Conservation (phyloP, 2,329 filamentous ascomycete genomes). For the Leptodontidium sp. region DNA sequence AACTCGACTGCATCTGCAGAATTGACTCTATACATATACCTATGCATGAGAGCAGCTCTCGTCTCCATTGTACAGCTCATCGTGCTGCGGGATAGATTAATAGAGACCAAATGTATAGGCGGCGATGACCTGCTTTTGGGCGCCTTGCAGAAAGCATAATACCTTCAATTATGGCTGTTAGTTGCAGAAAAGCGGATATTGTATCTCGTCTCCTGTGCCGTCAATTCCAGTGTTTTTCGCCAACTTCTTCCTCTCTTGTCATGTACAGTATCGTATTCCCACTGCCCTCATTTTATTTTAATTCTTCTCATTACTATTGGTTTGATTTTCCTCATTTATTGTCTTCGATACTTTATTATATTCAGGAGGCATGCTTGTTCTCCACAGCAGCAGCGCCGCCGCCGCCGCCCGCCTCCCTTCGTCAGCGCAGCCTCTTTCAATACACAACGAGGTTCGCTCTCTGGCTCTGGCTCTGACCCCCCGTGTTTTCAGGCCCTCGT, state of each 20-base stretch:
- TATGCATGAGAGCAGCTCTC: background rate
- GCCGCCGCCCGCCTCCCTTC: slow-evolving; percentile 1
- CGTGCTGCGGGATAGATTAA: slow-evolving; percentile 30
- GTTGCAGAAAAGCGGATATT: slow-evolving; percentile 18
- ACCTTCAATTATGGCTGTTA: slow-evolving; percentile 17
- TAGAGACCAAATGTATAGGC: slow-evolving; percentile 24
- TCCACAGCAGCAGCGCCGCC: background rate
- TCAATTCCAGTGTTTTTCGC: background rate
- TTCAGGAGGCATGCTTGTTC: background rate
- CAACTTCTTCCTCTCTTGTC: background rate
- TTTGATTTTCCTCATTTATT: too few species aligned
- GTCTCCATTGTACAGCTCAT: slow-evolving; percentile 19
- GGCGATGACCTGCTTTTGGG: slow-evolving; percentile 16
- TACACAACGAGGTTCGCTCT: slow-evolving; percentile 1
- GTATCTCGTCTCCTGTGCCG: slow-evolving; percentile 8
- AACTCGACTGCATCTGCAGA: slow-evolving; percentile 7
- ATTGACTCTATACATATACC: background rate
- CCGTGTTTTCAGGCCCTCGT: slow-evolving; percentile 6
- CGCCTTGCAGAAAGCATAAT: slow-evolving; percentile 20
- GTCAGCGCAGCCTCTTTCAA: slow-evolving; percentile 19
- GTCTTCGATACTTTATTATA: too few species aligned
- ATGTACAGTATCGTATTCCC: background rate
- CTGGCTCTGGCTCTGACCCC: background rate
- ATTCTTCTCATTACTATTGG: too few species aligned
- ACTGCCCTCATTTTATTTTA: background rate